Evolutionary conservation across 179 eudicot species (phyloP), one percentile per base, ranked within the genome.

Genomic region (Silene coronaria): DNA sequence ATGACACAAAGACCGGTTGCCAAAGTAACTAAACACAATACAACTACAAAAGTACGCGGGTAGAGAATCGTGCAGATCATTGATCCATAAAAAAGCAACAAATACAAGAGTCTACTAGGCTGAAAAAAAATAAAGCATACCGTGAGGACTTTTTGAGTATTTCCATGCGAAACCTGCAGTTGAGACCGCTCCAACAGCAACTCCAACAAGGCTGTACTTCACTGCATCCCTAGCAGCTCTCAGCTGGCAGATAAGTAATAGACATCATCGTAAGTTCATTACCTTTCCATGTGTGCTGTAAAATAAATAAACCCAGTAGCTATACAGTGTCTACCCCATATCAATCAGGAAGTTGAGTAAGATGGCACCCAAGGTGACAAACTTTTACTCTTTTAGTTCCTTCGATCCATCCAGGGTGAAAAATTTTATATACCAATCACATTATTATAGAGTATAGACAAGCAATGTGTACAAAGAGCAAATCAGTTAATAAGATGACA

Each of bases 81-180:
- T 42, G 34, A 55, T 4, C 48, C 30, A 26, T n/a, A 32, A 3
- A 45, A 7, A 21, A 59, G 22, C 11, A 76, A 28, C 11, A 53
- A 36, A 38, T 24, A 68, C n/a, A 55, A 16, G 60, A 8, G 60
- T 16, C 14, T 57, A 17, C 21, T 4, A 57, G 4, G 61, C 19
- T 5, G 17, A 17, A 57, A 24, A 65, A 17, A 26, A 26, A 60
- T 16, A 46, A 51, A 23, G 24, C 55, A n/a, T 90, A 93, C 97
- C 95, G 76, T 93, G 97, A 34, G 88, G 87, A 76, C 91, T 90
- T 79, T 69, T 90, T 0, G 97, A 91, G 85, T 88, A 89, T 74
- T 89, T 93, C 97, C 90, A 93, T 28, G 90, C 78, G n/a, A n/a
- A 67, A 19, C 87, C 92, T 13, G 91, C 98, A 74, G 86, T 86